Percentiles rank a stretch among this genome's conserved stretches.
phyloP scores from a whole-genome alignment of 1,284 basidiomycete species.

The Phlebopus sp. region DNA sequence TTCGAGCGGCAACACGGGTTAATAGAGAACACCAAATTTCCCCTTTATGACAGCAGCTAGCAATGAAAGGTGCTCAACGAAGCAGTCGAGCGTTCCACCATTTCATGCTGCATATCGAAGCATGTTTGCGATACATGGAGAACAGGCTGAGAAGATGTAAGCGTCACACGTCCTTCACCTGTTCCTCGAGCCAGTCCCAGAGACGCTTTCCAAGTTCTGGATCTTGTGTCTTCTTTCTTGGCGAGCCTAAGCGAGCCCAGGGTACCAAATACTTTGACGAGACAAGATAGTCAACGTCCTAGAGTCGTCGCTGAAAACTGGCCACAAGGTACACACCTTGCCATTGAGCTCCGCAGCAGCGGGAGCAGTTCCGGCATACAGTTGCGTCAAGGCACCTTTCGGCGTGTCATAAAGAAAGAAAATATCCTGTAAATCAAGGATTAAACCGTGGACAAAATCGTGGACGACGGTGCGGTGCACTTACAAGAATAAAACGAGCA shows the following conservation, averaged over 20 bases:
- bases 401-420: conserved; percentile 21
- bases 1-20: too few relatives aligned
- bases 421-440: conserved; percentile 9
- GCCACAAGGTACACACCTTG: conserved; percentile 20
- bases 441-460: not conserved
- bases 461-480: not conserved
- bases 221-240: conserved; percentile 25
- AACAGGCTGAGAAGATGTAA: too few relatives aligned
- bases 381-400: conserved; percentile 35
- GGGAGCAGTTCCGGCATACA: conserved; percentile 37
- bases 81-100: too few relatives aligned
- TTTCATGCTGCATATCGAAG: too few relatives aligned
- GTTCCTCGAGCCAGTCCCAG: conserved; percentile 39
- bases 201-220: conserved; percentile 30
- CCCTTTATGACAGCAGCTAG: too few relatives aligned
- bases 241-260: conserved; percentile 32
- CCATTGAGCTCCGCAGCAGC: conserved; percentile 29
- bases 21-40: too few relatives aligned
- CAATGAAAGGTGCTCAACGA: too few relatives aligned
- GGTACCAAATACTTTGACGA: conserved; percentile 35
- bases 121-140: too few relatives aligned
- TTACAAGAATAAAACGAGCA: conserved; percentile 10
- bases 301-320: not conserved
- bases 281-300: not conserved
- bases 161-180: conserved; percentile 24